These are phyloP conservation scores for Termitomyces sp. DNA, from an alignment of 768 basidiomycete species.

Conservation along the genomic window DNA sequence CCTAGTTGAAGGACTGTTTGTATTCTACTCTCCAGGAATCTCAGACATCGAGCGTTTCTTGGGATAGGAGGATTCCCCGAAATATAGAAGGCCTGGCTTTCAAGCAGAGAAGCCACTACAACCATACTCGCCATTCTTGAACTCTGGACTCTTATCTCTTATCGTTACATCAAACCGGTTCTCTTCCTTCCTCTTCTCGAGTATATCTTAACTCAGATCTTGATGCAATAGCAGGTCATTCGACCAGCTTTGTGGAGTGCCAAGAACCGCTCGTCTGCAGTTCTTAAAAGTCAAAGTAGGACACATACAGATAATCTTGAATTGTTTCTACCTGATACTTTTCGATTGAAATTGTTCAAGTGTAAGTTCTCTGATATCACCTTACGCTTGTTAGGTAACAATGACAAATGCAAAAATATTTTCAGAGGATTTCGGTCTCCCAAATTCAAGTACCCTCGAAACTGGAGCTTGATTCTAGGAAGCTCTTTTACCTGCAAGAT, in stretches of 20 bases:
- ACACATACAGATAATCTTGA: not conserved
- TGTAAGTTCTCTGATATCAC: not conserved
- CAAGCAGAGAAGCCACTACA: not conserved
- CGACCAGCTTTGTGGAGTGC: not conserved
- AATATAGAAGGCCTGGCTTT: not conserved
- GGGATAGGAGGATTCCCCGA: not conserved
- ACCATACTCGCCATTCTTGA: not conserved
- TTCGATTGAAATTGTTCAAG: not conserved
- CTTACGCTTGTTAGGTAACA: not conserved
- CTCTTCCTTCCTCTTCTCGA: too few relatives aligned
- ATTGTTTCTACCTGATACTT: not conserved
- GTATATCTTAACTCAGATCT: not conserved
- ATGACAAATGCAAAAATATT: not conserved
- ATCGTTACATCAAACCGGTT: not conserved
- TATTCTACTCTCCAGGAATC: not conserved
- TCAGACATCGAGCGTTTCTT: too few relatives aligned
- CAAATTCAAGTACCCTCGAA: not conserved
- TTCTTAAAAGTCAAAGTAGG: not conserved
- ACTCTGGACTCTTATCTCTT: not conserved
- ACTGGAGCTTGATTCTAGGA: not conserved
- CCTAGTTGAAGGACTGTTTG: not conserved
- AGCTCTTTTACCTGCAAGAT: not conserved
- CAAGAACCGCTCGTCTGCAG: not conserved
- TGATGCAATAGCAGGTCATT: not conserved
- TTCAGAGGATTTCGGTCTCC: not conserved